These are phyloP conservation scores for Auricularia auricula-judae DNA, from an alignment of 768 basidiomycete species.

Conservation along the genomic window DNA sequence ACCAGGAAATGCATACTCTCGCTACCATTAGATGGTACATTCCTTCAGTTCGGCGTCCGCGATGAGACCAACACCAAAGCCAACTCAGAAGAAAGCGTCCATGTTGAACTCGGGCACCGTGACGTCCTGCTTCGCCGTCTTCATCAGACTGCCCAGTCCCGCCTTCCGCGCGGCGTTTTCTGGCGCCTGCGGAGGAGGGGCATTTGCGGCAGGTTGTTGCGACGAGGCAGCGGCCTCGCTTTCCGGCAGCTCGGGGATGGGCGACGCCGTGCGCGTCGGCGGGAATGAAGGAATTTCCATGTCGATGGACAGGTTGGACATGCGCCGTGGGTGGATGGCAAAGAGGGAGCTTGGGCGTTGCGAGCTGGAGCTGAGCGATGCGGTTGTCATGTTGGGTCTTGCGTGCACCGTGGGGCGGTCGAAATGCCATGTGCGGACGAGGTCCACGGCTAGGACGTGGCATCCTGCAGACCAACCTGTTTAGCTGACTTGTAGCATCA, in stretches of 20 bases:
- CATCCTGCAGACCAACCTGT: conserved; percentile 47
- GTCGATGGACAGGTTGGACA: conserved; percentile 66
- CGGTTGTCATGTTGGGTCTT: not conserved
- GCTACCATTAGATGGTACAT: too few species aligned
- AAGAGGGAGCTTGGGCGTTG: conserved; percentile 26
- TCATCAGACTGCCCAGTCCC: conserved; percentile 75
- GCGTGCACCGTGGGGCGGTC: conserved; percentile 50
- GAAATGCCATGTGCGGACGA: conserved; percentile 88
- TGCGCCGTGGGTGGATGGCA: conserved; percentile 42
- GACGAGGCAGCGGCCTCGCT: conserved; percentile 32
- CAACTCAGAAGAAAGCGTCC: conserved; percentile 39
- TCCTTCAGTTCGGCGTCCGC: not conserved
- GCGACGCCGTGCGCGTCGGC: conserved; percentile 45
- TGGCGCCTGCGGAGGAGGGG: not conserved
- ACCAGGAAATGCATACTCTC: not conserved
- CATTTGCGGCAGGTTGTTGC: conserved; percentile 31
- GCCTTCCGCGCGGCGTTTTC: conserved; percentile 29
- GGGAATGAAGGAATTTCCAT: conserved; percentile 66
- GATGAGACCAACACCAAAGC: not conserved
- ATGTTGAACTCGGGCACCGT: conserved; percentile 84
- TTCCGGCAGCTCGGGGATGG: conserved; percentile 16
- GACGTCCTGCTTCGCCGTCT: conserved; percentile 82
- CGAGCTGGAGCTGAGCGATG: not conserved
- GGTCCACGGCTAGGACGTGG: conserved; percentile 81
- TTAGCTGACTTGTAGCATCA: not conserved